phyloP scores from a whole-genome alignment of 768 basidiomycete species.

The Naganishia onofrii region DNA sequence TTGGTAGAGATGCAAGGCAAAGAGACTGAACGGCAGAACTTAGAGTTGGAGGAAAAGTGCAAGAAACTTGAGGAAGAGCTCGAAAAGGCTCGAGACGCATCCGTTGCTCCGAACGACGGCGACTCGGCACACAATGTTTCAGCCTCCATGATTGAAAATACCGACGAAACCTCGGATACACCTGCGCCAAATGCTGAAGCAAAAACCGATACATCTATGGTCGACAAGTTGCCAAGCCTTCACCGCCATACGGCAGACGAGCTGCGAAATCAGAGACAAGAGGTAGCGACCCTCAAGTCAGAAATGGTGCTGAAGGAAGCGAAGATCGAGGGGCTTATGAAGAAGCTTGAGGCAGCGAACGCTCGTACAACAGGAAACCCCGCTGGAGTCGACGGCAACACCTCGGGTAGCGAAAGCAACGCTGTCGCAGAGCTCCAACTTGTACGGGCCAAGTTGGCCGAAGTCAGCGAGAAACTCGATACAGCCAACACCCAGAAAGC shows the following conservation, averaged over 20 bases:
- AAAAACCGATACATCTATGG: not conserved
- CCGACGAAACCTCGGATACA: not conserved
- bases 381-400: not conserved
- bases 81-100: not conserved
- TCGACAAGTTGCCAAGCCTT: not conserved
- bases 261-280: not conserved
- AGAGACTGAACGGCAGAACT: not conserved
- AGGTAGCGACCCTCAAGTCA: not conserved
- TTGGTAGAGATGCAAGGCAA: constrained; percentile 37
- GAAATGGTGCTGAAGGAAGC: not conserved
- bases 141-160: too few relatives aligned
- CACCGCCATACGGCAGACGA: not conserved
- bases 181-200: not conserved
- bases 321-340: not conserved
- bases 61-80: not conserved
- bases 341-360: not conserved
- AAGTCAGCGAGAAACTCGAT: not conserved
- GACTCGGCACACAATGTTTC: not conserved
- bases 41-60: not conserved
- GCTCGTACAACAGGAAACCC: too few relatives aligned
- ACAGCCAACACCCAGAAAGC: not conserved
- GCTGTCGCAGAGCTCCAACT: not conserved
- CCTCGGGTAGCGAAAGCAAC: not conserved
- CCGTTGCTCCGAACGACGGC: not conserved
- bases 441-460: not conserved